Conservation (phyloP, 2,329 filamentous ascomycete genomes). For the Verticillium albo-atrum region DNA sequence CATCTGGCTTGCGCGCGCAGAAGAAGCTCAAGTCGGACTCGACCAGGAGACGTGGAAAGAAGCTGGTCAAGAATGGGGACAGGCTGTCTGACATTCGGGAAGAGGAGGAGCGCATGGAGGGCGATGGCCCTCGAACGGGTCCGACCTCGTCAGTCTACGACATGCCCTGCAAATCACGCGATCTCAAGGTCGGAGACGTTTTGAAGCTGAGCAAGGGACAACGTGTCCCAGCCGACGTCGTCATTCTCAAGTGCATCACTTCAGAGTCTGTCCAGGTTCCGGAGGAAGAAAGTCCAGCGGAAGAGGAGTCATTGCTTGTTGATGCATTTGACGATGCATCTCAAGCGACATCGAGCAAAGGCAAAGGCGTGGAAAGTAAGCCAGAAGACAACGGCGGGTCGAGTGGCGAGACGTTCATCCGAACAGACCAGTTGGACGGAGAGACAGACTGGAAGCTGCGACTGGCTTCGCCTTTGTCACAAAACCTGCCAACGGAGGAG, state of each 20-base stretch:
- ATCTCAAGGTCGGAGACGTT: slow-evolving; percentile 93
- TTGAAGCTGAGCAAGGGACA: slow-evolving; percentile 89
- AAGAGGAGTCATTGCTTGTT: slow-evolving; percentile 35
- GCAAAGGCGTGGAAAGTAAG: slow-evolving; percentile 15
- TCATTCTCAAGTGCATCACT: slow-evolving; percentile 79
- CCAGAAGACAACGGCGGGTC: slow-evolving; percentile 35
- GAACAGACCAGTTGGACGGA: slow-evolving; percentile 94
- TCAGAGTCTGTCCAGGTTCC: slow-evolving; percentile 41
- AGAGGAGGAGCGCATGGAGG: slow-evolving; percentile 55
- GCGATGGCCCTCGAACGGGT: slow-evolving; percentile 26
- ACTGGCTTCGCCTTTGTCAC: slow-evolving; percentile 79
- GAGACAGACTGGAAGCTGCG: slow-evolving; percentile 99
- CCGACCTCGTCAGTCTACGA: slow-evolving; percentile 57
- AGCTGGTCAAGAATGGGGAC: slow-evolving; percentile 27
- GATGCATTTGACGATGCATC: slow-evolving; percentile 19
- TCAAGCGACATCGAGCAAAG: slow-evolving; percentile 21
- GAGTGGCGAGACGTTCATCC: slow-evolving; percentile 90
- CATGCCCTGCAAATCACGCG: slow-evolving; percentile 74
- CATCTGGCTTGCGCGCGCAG: slow-evolving; percentile 28
- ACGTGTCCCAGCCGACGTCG: slow-evolving; percentile 87
- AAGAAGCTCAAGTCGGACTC: slow-evolving; percentile 43
- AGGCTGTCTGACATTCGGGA: slow-evolving; percentile 64
- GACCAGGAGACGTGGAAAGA: slow-evolving; percentile 31
- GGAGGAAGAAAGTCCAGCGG: slow-evolving; percentile 21
- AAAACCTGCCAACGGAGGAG: slow-evolving; percentile 68